phyloP scores from a whole-genome alignment of 2,329 filamentous ascomycete species.

The Beauveria sp. region DNA sequence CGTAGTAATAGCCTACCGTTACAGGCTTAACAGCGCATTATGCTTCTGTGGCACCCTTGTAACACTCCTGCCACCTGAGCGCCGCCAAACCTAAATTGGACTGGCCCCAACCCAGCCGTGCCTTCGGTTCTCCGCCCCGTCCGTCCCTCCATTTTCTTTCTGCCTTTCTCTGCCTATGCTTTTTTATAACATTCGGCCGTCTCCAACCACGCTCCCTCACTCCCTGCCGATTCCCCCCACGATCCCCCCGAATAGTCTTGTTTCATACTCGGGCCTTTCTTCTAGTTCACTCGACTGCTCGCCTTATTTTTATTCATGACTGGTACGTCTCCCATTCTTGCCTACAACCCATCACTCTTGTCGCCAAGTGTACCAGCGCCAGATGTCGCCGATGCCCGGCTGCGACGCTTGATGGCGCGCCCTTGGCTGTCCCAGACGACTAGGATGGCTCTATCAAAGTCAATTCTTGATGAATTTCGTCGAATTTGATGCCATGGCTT shows the following conservation, averaged over 20 bases:
- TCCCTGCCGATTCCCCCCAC: conserved; percentile 13
- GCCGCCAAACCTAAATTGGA: conserved; percentile 15
- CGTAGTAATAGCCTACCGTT: too few relatives aligned
- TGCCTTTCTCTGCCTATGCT: conserved; percentile 24
- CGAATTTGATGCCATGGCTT: background rate
- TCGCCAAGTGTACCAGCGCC: conserved; percentile 22
- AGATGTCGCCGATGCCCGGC: background rate
- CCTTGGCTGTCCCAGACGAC: background rate
- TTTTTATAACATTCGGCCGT: conserved; percentile 26
- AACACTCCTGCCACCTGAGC: background rate
- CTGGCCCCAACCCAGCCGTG: conserved; percentile 20
- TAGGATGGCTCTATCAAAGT: background rate
- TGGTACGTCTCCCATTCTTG: conserved; percentile 37
- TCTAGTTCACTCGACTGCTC: conserved; percentile 26
- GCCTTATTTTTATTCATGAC: conserved; percentile 39
- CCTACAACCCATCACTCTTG: conserved; percentile 13
- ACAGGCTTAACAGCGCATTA: too few relatives aligned
- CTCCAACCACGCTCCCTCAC: conserved; percentile 27
- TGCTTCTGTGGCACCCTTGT: background rate
- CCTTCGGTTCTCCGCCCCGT: conserved; percentile 23
- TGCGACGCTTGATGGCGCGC: background rate
- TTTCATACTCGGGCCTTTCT: conserved; percentile 13
- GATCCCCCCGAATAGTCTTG: background rate
- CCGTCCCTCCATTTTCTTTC: conserved; percentile 26
- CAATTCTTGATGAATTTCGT: conserved; percentile 4